Evolutionary conservation across 176 grass and related monocot genomes (phyloP).

Genomic region (Luzula sylvatica): DNA sequence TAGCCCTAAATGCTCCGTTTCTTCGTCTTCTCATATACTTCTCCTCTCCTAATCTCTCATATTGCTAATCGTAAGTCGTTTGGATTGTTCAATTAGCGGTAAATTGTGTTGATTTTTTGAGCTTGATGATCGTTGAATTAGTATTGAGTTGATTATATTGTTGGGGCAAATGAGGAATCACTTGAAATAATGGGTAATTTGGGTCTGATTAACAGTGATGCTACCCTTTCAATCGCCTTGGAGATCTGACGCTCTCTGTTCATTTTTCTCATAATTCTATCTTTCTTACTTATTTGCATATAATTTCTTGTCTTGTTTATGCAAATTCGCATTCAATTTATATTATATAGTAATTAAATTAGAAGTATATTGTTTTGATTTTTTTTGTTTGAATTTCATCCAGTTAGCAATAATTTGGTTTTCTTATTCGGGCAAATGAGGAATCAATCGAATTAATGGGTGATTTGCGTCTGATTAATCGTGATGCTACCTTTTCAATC

Average conservation of each 20-base stretch:
- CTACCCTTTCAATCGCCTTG: constrained; percentile 28
- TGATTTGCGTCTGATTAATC: constrained; percentile 28
- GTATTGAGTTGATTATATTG: background rate
- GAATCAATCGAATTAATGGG: constrained; percentile 25
- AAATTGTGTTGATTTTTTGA: background rate
- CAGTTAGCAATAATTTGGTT: background rate
- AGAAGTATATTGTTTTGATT: background rate
- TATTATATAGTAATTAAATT: background rate
- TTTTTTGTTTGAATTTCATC: background rate
- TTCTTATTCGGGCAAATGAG: constrained; percentile 12
- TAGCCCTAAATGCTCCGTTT: constrained; percentile 7
- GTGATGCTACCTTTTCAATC: constrained; percentile 31
- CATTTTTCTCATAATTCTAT: background rate
- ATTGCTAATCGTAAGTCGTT: background rate
- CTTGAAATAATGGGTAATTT: constrained; percentile 31
- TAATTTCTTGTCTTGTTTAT: background rate
- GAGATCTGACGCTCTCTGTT: constrained; percentile 21
- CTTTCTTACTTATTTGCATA: background rate
- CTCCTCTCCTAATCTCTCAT: background rate
- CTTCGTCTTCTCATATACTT: background rate
- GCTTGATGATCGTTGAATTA: background rate
- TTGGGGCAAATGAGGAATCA: constrained; percentile 19
- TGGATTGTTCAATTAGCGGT: background rate
- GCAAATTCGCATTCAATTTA: background rate
- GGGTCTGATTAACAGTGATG: constrained; percentile 28